Percentiles rank a stretch among this genome's conserved stretches.
phyloP scores from a whole-genome alignment of 73 alveolate species.

The Symbiodinium pilosum region DNA sequence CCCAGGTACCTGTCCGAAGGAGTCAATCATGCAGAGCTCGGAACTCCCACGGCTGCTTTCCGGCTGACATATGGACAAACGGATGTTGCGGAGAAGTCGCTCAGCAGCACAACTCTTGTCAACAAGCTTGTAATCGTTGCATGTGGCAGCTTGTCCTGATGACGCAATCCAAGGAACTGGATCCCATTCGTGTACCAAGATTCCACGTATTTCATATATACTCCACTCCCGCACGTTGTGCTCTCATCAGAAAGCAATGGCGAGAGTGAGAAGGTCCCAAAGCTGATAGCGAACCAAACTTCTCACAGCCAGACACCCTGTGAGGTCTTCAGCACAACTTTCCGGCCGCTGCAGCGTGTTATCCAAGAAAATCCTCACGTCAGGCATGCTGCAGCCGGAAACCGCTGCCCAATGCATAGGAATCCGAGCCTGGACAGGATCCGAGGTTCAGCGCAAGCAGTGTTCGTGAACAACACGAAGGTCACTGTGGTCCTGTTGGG shows the following conservation, averaged over 20 bases:
- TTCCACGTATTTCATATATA: constrained; percentile 45
- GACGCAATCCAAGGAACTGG: constrained; percentile 33
- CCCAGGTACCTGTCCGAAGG: constrained; percentile 50
- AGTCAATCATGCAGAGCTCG: neutral
- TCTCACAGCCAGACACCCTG: neutral
- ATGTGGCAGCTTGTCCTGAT: neutral
- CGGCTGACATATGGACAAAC: constrained; percentile 77
- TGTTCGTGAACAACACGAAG: constrained; percentile 50
- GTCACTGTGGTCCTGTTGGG: neutral
- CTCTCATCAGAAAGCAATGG: neutral
- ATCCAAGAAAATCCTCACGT: constrained; percentile 73
- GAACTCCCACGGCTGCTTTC: constrained; percentile 21
- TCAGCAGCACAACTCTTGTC: neutral
- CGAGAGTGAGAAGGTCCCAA: neutral
- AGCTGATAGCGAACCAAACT: neutral
- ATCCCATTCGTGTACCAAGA: constrained; percentile 62
- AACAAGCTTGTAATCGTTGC: neutral
- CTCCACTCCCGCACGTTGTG: constrained; percentile 72
- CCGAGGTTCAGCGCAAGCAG: constrained; percentile 39
- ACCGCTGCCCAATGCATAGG: no score
- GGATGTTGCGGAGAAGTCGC: constrained; percentile 80
- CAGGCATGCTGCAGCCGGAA: neutral
- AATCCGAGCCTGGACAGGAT: neutral
- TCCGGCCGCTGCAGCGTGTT: constrained; percentile 81
- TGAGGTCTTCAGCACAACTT: constrained; percentile 63